Conservation (phyloP, 441 rosid genomes). For the Pelargonium cotyledonis region DNA sequence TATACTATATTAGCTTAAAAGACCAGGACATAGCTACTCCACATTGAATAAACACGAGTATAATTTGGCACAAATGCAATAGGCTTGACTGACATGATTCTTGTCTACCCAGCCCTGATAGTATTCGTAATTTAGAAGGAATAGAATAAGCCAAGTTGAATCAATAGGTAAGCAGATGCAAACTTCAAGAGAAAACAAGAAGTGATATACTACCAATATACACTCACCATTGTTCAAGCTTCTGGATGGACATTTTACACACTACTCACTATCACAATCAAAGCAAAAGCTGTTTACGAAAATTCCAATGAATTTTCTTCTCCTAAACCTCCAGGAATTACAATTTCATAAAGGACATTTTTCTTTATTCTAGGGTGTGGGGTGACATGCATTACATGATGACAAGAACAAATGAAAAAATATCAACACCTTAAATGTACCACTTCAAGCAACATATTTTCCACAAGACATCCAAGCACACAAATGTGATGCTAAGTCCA, state of each 20-base stretch:
- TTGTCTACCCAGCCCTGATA: too few species aligned
- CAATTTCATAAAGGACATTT: background rate
- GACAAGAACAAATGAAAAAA: background rate
- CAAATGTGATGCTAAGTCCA: background rate
- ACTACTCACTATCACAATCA: slow-evolving; percentile 89
- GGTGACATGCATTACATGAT: background rate
- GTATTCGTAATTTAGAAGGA: too few species aligned
- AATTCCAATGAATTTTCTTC: background rate
- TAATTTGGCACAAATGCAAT: too few species aligned
- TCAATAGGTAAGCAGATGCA: too few species aligned
- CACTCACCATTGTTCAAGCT: too few species aligned
- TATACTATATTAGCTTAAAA: too few species aligned
- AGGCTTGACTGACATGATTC: too few species aligned
- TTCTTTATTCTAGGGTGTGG: background rate
- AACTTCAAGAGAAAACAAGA: slow-evolving; percentile 34
- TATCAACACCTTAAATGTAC: background rate
- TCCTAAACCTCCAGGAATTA: background rate
- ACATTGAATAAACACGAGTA: too few species aligned
- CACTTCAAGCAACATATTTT: background rate
- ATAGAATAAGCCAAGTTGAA: too few species aligned
- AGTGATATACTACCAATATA: slow-evolving; percentile 66
- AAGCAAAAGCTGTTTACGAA: slow-evolving; percentile 26
- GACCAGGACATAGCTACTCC: too few species aligned
- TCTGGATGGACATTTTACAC: slow-evolving; percentile 65
- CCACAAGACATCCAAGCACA: slow-evolving; percentile 1